A percentile compares a stretch with the other conserved stretches of the same genome.
Conservation (phyloP, 176 grass and related monocot species). For the Stipa capillata region DNA sequence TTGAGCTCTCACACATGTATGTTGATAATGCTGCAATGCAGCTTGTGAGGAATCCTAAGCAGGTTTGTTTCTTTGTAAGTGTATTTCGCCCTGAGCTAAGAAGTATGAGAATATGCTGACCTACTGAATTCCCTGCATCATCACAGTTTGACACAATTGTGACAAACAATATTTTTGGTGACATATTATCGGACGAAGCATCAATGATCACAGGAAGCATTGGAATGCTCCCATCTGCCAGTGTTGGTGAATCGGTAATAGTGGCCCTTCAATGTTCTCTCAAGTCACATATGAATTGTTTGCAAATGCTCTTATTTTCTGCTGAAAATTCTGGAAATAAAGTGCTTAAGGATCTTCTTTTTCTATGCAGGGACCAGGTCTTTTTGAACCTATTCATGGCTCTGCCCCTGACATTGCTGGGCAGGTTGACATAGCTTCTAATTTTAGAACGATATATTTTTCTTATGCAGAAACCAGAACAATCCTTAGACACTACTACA, state of each 20-base stretch:
- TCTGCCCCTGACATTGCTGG: constrained; percentile 96
- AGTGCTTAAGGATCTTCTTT: background rate
- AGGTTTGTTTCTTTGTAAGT: constrained; percentile 45
- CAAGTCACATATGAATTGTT: background rate
- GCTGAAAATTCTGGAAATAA: background rate
- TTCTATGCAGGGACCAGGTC: constrained; percentile 63
- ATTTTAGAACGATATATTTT: background rate
- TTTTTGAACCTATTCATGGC: constrained; percentile 95
- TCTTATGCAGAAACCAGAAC: background rate
- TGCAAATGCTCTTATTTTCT: background rate
- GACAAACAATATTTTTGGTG: constrained; percentile 91
- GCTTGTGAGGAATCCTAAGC: constrained; percentile 84
- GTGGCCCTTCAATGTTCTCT: background rate
- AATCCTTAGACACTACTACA: background rate
- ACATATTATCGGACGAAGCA: constrained; percentile 94
- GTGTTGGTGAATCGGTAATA: constrained; percentile 75
- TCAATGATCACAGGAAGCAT: constrained; percentile 99
- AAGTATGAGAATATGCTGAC: constrained; percentile 6
- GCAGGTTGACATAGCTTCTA: constrained; percentile 43
- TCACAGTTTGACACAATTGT: constrained; percentile 89
- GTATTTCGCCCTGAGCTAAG: background rate
- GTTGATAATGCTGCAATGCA: constrained; percentile 97
- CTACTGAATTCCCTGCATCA: constrained; percentile 7
- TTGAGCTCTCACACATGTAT: constrained; percentile 91
- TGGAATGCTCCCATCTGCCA: constrained; percentile 95